Percentiles rank a stretch among this genome's conserved stretches.
Conservation (phyloP, 2,329 filamentous ascomycete genomes). For the Phaeoacremonium minimum region DNA sequence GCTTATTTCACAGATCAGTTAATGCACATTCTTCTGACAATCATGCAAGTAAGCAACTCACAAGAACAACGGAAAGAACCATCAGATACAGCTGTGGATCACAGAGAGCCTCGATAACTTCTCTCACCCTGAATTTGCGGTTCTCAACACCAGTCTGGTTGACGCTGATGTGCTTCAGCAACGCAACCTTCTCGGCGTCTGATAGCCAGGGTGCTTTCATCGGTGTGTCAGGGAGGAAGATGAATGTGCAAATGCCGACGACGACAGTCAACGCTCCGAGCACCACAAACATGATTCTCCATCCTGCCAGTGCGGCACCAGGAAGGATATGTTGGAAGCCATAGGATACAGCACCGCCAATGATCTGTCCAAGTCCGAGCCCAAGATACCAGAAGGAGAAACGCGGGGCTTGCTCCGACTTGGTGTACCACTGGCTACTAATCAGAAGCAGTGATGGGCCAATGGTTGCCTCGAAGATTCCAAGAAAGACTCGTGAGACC, state of each 20-base stretch:
- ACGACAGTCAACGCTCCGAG: slow-evolving; percentile 40
- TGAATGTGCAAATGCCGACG: slow-evolving; percentile 32
- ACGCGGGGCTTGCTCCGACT: slow-evolving; percentile 52
- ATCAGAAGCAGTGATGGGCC: slow-evolving; percentile 58
- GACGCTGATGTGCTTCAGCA: slow-evolving; percentile 48
- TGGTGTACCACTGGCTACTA: slow-evolving; percentile 55
- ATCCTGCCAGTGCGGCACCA: slow-evolving; percentile 28
- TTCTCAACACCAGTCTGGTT: slow-evolving; percentile 56
- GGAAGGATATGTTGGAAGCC: slow-evolving; percentile 47
- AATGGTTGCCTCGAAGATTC: slow-evolving; percentile 57
- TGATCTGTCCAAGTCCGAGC: slow-evolving; percentile 52
- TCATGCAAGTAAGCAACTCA: slow-evolving; percentile 27
- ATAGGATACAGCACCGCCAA: slow-evolving; percentile 41
- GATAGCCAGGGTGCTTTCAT: slow-evolving; percentile 36
- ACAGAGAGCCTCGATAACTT: slow-evolving; percentile 45
- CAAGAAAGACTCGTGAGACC: slow-evolving; percentile 52
- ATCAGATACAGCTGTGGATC: slow-evolving; percentile 50
- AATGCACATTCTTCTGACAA: no score
- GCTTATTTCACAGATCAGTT: slow-evolving; percentile 19
- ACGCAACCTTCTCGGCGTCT: slow-evolving; percentile 34
- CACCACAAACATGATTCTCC: slow-evolving; percentile 46
- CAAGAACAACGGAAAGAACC: slow-evolving; percentile 41
- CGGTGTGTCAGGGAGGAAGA: slow-evolving; percentile 45
- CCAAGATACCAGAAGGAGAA: slow-evolving; percentile 60
- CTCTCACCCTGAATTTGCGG: slow-evolving; percentile 45